Evolutionary conservation across 306 rosid species (phyloP), one percentile per base, ranked within the genome.

Genomic region (Castanea mollissima): DNA sequence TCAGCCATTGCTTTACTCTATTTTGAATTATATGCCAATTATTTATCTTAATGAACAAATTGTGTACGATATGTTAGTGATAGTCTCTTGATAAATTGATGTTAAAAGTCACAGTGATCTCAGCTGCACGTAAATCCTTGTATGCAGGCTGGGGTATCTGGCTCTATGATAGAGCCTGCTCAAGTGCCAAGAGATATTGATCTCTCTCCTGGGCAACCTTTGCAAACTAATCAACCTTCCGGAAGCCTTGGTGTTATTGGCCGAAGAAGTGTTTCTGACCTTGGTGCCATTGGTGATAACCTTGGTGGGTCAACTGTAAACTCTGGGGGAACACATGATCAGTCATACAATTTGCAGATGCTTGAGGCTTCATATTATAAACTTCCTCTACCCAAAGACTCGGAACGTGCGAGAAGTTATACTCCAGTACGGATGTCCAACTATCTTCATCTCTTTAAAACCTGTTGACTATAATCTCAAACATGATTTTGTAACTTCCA

Each of bases 211-310:
- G 97, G 98, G 34, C 99, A 93, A 87, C 96, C 97, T 76, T 87
- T 95, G 68, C 99, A 90, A 85, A 63, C 93, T 67, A 88, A 75
- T 84, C 99, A 90, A 81, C 80, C 93, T 67, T 78, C 93, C 83
- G 86, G 88, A 49, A 87, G 91, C 87, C 97, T 91, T 67, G 98
- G 99, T 38, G 96, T 93, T 86, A 93, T 93, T 83, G 99, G 99
- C 69, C 89, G 99, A 76, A 96, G 99, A 89, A 93, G 90, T 86
- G 93, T 89, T 85, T 83, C 91, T 59, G 97, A 93, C 68, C 89
- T 89, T 79, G 98, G 98, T 82, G 87, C 98, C 76, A 93, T 96
- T 79, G 99, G 99, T 18, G 90, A 93, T 86, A 90, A 60, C 83
- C 87, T 93, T 46, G 77, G 89, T 32, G 97, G 88, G 73, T 82